Percentiles rank a stretch among this genome's conserved stretches.
Conservation (phyloP, 176 grass and related monocot species). For the Juncus inflexus region DNA sequence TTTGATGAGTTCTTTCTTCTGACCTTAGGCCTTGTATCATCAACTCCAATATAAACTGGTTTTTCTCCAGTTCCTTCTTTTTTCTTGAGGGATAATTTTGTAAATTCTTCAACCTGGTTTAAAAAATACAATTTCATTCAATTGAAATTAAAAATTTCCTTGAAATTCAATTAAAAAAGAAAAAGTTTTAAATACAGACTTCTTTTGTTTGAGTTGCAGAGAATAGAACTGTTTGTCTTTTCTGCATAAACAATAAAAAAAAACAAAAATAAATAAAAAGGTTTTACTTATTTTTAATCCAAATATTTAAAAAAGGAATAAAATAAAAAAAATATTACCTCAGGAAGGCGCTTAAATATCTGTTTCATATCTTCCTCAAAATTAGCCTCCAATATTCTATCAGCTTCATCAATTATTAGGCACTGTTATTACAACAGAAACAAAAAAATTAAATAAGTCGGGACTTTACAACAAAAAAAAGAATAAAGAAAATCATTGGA, state of each 20-base stretch:
- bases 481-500: no score
- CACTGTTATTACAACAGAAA: conserved; percentile 13
- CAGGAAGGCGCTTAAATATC: conserved; percentile 43
- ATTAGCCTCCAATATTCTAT: conserved; percentile 41
- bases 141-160: no score
- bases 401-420: conserved; percentile 48
- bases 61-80: conserved; percentile 15
- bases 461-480: no score
- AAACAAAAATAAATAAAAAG: conserved; percentile 6
- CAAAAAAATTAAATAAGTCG: no score
- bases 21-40: conserved; percentile 40
- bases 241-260: conserved; percentile 23
- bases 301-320: not conserved
- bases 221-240: conserved; percentile 44
- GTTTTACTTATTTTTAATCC: not conserved
- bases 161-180: no score
- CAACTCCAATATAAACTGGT: conserved; percentile 43
- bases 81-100: conserved; percentile 39
- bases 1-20: not conserved
- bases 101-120: conserved; percentile 42
- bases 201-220: conserved; percentile 39
- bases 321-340: conserved; percentile 13
- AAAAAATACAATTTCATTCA: no score
- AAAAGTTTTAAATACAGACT: conserved; percentile 10
- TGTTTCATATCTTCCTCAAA: conserved; percentile 50